phyloP scores from a whole-genome alignment of 345 rosid species.

The Salix exigua region DNA sequence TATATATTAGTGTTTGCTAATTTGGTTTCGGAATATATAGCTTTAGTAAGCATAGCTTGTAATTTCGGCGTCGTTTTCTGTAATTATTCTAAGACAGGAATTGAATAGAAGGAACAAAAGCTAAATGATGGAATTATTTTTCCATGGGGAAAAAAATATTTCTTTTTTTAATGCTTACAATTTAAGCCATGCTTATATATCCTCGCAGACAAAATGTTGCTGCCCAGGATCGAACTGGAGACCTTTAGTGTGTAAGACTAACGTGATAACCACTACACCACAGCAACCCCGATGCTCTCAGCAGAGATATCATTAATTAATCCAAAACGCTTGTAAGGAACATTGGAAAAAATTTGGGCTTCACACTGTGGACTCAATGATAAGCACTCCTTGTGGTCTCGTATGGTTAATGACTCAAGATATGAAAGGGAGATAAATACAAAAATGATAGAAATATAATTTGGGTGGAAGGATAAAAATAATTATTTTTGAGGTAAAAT shows the following conservation, averaged over 20 bases:
- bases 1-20: background rate
- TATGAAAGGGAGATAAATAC: no score
- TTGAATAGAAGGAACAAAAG: background rate
- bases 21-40: background rate
- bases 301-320: accelerated
- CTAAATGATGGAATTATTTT: background rate
- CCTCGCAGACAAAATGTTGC: background rate
- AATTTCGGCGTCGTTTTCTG: background rate
- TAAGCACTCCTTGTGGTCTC: no score
- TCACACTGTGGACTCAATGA: no score
- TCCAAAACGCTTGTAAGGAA: no score
- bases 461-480: no score
- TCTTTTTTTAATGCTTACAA: no score
- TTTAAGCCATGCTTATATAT: no score
- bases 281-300: background rate
- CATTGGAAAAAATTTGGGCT: no score
- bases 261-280: slow-evolving; percentile 40
- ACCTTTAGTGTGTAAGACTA: slow-evolving; percentile 35
- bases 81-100: background rate
- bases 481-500: no score
- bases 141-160: no score
- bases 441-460: no score
- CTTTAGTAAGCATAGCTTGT: background rate
- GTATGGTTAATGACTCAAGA: no score
- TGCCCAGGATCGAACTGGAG: slow-evolving; percentile 37